Evolutionary conservation across 768 basidiomycete genomes (phyloP).

Genomic region (Hypholoma fasciculare): DNA sequence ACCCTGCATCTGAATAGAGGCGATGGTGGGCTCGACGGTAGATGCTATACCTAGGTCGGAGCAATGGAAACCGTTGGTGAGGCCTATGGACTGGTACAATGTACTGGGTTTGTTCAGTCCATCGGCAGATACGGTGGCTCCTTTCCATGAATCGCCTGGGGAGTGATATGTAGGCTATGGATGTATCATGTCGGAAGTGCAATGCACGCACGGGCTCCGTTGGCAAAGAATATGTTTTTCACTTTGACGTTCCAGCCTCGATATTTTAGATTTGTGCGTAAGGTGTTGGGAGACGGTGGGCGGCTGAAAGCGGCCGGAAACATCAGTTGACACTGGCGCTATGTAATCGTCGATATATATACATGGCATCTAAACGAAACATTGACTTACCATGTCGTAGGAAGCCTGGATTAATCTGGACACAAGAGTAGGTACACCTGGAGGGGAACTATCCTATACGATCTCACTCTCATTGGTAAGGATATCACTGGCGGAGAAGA

Average conservation of each 20-base stretch:
- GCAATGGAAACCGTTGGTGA: conserved; percentile 66
- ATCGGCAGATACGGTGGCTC: conserved; percentile 62
- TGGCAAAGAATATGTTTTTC: conserved; percentile 67
- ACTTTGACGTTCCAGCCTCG: conserved; percentile 62
- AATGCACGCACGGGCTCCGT: conserved; percentile 55
- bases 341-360: not conserved
- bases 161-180: conserved; percentile 13
- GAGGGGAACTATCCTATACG: too few species aligned
- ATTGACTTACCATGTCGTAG: conserved; percentile 50
- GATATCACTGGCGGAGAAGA: too few species aligned
- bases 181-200: conserved; percentile 27
- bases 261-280: conserved; percentile 49
- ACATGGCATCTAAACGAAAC: not conserved
- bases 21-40: conserved; percentile 44
- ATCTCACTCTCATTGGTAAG: too few species aligned
- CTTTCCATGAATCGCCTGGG: too few species aligned
- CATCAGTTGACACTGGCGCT: conserved; percentile 71
- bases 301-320: conserved; percentile 58
- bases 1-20: conserved; percentile 25
- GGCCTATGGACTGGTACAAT: conserved; percentile 51
- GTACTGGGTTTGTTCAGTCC: conserved; percentile 40
- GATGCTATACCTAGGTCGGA: conserved; percentile 59
- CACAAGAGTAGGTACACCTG: too few species aligned
- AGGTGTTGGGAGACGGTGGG: conserved; percentile 39
- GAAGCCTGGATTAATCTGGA: conserved; percentile 41